phyloP scores from a whole-genome alignment of 2,329 filamentous ascomycete genomes.

The Metarhizium rileyi region DNA sequence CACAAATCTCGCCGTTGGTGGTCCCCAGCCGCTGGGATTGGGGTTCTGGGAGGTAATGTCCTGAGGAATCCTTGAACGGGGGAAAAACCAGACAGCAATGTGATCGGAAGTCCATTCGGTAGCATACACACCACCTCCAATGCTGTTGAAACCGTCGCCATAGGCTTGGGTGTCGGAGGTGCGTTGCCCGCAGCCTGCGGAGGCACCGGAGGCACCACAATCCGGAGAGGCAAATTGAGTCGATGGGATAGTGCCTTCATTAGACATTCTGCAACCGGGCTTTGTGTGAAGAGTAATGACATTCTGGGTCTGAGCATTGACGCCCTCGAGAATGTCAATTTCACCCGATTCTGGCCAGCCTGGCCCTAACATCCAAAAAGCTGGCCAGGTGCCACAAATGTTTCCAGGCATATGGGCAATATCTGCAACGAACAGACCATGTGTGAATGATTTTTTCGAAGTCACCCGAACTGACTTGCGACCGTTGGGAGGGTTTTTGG shows the following conservation, averaged over 20 bases:
- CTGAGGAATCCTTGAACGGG: constrained; percentile 51
- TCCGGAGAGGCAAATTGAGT: constrained; percentile 37
- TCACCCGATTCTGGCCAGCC: constrained; percentile 63
- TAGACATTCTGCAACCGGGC: constrained; percentile 46
- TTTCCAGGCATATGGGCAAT: constrained; percentile 67
- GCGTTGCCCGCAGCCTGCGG: constrained; percentile 49
- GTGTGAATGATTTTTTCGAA: constrained; percentile 55
- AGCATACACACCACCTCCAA: constrained; percentile 60
- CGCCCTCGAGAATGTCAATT: constrained; percentile 74
- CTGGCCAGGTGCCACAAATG: constrained; percentile 66
- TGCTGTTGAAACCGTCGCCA: constrained; percentile 61
- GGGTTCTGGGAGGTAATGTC: constrained; percentile 53
- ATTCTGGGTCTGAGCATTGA: constrained; percentile 52
- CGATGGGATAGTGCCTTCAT: constrained; percentile 35
- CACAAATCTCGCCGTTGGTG: constrained; percentile 57
- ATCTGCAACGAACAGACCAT: constrained; percentile 64
- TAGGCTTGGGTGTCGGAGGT: constrained; percentile 45
- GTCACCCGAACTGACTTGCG: constrained; percentile 61
- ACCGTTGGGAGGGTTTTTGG: constrained; percentile 44
- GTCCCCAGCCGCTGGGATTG: constrained; percentile 58
- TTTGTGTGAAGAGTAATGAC: constrained; percentile 60
- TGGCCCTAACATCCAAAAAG: constrained; percentile 59
- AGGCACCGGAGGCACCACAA: constrained; percentile 46
- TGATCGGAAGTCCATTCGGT: constrained; percentile 63
- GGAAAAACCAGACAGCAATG: constrained; percentile 79